phyloP scores from a whole-genome alignment of 2,329 filamentous ascomycete genomes.

The Fusarium drepaniforme region DNA sequence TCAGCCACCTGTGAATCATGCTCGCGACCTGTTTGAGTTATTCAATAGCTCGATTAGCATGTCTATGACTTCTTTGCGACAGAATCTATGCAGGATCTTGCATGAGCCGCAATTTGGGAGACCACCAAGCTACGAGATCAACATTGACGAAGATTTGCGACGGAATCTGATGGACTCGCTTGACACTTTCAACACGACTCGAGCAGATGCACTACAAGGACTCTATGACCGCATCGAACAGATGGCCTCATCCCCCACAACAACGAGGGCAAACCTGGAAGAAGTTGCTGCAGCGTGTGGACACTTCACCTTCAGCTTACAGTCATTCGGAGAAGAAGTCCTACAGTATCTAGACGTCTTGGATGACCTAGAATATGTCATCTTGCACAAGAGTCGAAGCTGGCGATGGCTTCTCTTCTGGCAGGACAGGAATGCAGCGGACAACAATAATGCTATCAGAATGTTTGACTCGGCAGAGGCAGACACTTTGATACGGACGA shows the following conservation, averaged over 20 bases:
- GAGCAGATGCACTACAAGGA: constrained; percentile 83
- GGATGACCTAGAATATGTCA: constrained; percentile 83
- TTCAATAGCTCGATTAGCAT: constrained; percentile 32
- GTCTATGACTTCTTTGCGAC: constrained; percentile 30
- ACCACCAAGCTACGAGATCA: constrained; percentile 58
- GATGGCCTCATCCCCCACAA: constrained; percentile 61
- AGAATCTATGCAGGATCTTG: constrained; percentile 23
- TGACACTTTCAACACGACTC: constrained; percentile 92
- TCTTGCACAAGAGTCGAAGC: constrained; percentile 70
- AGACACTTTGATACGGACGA: constrained; percentile 28
- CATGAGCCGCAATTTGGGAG: constrained; percentile 45
- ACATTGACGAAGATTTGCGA: constrained; percentile 84
- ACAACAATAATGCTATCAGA: constrained; percentile 38
- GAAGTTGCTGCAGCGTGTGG: constrained; percentile 97
- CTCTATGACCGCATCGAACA: constrained; percentile 86
- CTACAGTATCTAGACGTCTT: constrained; percentile 84
- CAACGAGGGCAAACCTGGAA: constrained; percentile 84
- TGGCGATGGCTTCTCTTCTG: constrained; percentile 92
- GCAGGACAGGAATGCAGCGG: constrained; percentile 50
- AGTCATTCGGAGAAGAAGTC: constrained; percentile 92
- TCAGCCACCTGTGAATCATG: background rate
- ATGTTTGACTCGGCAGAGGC: constrained; percentile 53
- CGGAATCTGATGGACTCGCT: constrained; percentile 83
- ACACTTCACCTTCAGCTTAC: constrained; percentile 91
- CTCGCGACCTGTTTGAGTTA: constrained; percentile 27